Percentiles rank a stretch among this genome's conserved stretches.
phyloP scores from a whole-genome alignment of 2,329 filamentous ascomycete genomes.

The Zopfia rhizophila region DNA sequence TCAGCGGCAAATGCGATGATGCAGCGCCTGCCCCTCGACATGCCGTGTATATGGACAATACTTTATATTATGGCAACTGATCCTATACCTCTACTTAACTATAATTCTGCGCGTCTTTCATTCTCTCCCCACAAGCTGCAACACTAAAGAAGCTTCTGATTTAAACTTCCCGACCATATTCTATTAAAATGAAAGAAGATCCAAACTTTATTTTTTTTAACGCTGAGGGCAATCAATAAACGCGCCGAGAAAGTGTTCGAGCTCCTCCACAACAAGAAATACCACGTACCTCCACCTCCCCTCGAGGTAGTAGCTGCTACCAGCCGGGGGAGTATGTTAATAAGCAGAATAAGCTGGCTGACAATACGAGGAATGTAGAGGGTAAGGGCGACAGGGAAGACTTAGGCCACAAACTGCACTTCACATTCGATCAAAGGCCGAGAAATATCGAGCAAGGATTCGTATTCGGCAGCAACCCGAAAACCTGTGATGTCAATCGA shows the following conservation, averaged over 20 bases:
- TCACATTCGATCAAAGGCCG: constrained; percentile 6
- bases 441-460: constrained; percentile 5
- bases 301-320: constrained; percentile 2
- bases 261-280: constrained; percentile 2
- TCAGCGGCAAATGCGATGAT: too few species aligned
- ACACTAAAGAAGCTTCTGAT: not conserved
- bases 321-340: constrained; percentile 6
- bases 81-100: constrained; percentile 2
- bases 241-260: constrained; percentile 1
- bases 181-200: constrained; percentile 7
- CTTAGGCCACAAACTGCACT: constrained; percentile 5
- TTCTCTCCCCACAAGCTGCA: constrained; percentile 3
- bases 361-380: constrained; percentile 1
- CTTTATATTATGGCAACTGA: constrained; percentile 5
- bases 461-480: constrained; percentile 8
- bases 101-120: too few species aligned
- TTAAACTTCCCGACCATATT: constrained; percentile 3
- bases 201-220: constrained; percentile 8
- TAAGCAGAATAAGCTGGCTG: not conserved
- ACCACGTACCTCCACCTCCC: constrained; percentile 3
- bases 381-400: constrained; percentile 2
- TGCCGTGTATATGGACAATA: too few species aligned
- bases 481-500: constrained; percentile 9
- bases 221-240: constrained; percentile 5
- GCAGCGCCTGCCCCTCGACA: too few species aligned